Conservation (phyloP, 2,329 filamentous ascomycete species). For the Colletotrichum echinochloae region DNA sequence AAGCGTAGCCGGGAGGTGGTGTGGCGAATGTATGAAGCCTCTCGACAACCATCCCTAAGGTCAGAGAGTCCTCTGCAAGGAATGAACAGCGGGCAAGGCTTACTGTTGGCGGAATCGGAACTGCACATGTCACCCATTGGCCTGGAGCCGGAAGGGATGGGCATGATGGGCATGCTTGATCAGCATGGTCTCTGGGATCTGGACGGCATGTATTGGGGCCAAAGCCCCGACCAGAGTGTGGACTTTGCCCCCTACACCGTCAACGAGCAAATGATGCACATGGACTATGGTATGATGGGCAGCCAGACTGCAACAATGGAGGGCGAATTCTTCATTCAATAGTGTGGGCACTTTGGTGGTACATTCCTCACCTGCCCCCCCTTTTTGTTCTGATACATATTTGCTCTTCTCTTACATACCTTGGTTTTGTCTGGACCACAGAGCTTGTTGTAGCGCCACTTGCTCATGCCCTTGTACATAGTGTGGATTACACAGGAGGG, state of each 20-base stretch:
- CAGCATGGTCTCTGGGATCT: constrained; percentile 68
- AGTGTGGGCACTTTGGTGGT: constrained; percentile 37
- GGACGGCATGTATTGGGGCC: constrained; percentile 67
- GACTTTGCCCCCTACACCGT: constrained; percentile 46
- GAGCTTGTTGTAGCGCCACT: neutral
- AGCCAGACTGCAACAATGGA: constrained; percentile 53
- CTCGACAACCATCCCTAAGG: constrained; percentile 52
- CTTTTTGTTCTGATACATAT: constrained; percentile 18
- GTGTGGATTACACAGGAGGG: neutral
- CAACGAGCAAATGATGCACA: constrained; percentile 51
- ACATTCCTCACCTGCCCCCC: neutral
- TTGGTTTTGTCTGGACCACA: neutral
- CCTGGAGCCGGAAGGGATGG: constrained; percentile 62
- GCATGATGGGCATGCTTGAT: constrained; percentile 66
- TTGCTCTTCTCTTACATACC: constrained; percentile 11
- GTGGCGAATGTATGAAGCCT: constrained; percentile 72
- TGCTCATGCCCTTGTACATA: neutral
- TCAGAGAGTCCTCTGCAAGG: constrained; percentile 47
- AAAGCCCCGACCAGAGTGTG: constrained; percentile 50
- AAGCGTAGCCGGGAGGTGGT: constrained; percentile 73
- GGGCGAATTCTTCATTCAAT: constrained; percentile 58
- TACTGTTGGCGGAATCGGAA: constrained; percentile 53
- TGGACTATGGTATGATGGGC: constrained; percentile 55
- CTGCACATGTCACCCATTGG: constrained; percentile 65
- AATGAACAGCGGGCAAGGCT: constrained; percentile 50